Evolutionary conservation across 2,329 filamentous ascomycete species (phyloP).

Genomic region (Diaporthe sp.): DNA sequence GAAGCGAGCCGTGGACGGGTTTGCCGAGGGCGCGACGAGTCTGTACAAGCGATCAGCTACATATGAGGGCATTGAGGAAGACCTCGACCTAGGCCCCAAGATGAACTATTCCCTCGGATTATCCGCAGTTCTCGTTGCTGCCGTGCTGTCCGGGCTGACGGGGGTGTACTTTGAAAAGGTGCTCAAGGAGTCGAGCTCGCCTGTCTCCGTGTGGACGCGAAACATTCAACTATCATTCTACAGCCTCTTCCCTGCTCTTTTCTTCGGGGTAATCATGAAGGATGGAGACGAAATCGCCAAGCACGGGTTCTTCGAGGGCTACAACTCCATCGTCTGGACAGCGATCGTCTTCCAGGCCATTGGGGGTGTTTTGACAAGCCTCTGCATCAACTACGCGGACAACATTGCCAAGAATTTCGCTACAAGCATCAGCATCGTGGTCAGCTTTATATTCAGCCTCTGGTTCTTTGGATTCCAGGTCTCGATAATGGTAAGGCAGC

Average conservation of each 20-base stretch:
- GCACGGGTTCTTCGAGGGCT: slow-evolving; percentile 94
- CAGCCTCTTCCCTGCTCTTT: slow-evolving; percentile 88
- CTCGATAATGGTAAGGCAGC: slow-evolving; percentile 77
- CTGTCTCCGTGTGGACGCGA: slow-evolving; percentile 89
- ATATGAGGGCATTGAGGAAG: slow-evolving; percentile 87
- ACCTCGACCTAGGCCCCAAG: slow-evolving; percentile 64
- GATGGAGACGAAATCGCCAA: slow-evolving; percentile 87
- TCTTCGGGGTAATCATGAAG: slow-evolving; percentile 88
- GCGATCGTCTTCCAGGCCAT: slow-evolving; percentile 86
- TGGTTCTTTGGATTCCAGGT: slow-evolving; percentile 87
- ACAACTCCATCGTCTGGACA: slow-evolving; percentile 92
- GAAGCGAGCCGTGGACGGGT: slow-evolving; percentile 58
- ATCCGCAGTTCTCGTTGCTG: slow-evolving; percentile 82
- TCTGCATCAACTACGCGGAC: slow-evolving; percentile 86
- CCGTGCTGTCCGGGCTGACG: slow-evolving; percentile 85
- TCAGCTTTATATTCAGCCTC: slow-evolving; percentile 88
- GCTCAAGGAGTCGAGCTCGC: slow-evolving; percentile 83
- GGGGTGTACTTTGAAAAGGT: slow-evolving; percentile 94
- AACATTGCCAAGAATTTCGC: slow-evolving; percentile 96
- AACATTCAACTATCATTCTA: slow-evolving; percentile 97
- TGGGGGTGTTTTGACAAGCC: slow-evolving; percentile 86
- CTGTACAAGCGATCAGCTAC: slow-evolving; percentile 83
- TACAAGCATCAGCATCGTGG: slow-evolving; percentile 89
- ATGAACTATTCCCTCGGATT: slow-evolving; percentile 88
- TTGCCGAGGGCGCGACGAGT: slow-evolving; percentile 53